Conservation (phyloP, 1,284 basidiomycete species). For the Tilletiaria anomala region DNA sequence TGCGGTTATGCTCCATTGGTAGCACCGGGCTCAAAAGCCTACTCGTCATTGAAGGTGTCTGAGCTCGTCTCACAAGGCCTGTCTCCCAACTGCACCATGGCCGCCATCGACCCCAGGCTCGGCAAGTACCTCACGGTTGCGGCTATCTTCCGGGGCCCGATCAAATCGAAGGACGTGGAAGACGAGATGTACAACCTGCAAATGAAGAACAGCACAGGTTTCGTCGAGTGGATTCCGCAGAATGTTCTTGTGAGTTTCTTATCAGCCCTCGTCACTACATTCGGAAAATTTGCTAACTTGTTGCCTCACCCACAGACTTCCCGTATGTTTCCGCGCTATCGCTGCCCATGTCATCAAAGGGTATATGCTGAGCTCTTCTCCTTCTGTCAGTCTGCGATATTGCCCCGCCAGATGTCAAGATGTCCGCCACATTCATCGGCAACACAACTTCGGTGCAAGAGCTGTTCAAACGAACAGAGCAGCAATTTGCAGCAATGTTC, state of each 20-base stretch:
- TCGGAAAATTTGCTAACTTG: too few species aligned
- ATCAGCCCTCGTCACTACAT: too few species aligned
- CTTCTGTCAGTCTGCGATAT: constrained; percentile 93
- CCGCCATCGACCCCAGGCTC: constrained; percentile 61
- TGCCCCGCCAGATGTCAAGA: constrained; percentile 56
- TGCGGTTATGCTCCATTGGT: constrained; percentile 40
- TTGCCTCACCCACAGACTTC: too few species aligned
- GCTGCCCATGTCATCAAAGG: too few species aligned
- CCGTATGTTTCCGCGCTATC: too few species aligned
- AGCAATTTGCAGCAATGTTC: constrained; percentile 98
- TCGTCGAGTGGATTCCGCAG: constrained; percentile 84
- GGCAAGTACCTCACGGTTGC: constrained; percentile 46
- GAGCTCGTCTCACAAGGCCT: constrained; percentile 33
- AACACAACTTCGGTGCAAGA: constrained; percentile 87
- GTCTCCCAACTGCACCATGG: constrained; percentile 42
- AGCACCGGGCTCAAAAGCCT: constrained; percentile 44
- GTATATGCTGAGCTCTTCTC: too few species aligned
- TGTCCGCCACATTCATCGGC: constrained; percentile 71
- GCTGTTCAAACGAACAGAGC: constrained; percentile 71
- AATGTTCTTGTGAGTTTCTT: too few species aligned
- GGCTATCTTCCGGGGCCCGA: constrained; percentile 37
- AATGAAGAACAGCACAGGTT: constrained; percentile 92
- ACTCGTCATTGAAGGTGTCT: constrained; percentile 41
- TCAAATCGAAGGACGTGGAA: constrained; percentile 72
- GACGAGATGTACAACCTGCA: constrained; percentile 93